Evolutionary conservation across 75 land plant genomes (phyloP), one percentile per base, ranked within the genome.

Genomic region (Selaginella tamariscina): DNA sequence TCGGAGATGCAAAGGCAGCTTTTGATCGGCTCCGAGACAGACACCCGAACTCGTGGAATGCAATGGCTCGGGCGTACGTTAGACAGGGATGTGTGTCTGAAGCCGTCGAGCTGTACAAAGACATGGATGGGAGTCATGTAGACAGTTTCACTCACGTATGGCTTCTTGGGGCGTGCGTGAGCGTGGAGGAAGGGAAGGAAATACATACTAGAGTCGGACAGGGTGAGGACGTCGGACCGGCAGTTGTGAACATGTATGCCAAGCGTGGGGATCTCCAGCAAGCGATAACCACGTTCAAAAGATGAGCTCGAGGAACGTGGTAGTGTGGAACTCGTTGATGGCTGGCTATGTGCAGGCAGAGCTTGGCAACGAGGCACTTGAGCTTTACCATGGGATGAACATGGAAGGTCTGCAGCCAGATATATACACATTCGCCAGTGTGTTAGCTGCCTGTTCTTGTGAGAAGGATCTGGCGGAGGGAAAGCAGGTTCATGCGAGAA

Each of bases 401-500:
- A 5, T 39, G 49, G 49, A 39, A 15, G 49, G 49, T 5, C 49
- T 39, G 49, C 11, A 39, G 49, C 11, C 49, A 15, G 49, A 39
- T 39, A 39, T 39, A 5, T 39, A 39, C 49, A 39, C 49, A 5
- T 39, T 39, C 49, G 5, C 49, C 49, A 39, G 49, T 15, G 49
- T 39, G 5, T 15, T 39, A 5, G 49, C 11, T 5, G 49, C 49
- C 15, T 39, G 49, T 15, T 39, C 49, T 39, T 5, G 49, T 5
- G 49, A 5, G 49, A 39, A 39, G 15, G 49, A 39, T 39, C 49
- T 39, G 11, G 0, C 8, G 0, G 31, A 62, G 0, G 86, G 67
- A 8, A 75, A 68, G 27, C 76, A 70, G 39, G 55, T 84, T 15
- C 82, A 84, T n/a, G 79, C 66, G 0, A 77, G 77, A 65, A 64